Base-by-base conservation (phyloP, 2,329 filamentous ascomycete genomes). In the Chaetomium globosum region DNA sequence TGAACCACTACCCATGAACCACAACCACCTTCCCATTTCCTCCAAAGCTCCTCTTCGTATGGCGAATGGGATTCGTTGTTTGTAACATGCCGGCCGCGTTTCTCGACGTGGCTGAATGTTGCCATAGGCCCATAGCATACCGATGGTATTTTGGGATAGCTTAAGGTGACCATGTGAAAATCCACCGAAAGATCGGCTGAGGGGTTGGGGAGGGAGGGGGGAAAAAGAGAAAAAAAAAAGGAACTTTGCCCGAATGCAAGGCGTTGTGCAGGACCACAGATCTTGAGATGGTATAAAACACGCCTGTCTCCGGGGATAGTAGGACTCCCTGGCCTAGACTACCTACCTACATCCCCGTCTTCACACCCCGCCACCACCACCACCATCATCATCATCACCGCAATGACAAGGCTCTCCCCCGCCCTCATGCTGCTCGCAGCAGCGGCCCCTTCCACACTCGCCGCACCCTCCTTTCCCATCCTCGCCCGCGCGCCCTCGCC, bases 401-500 rank as follows among this genome's bases (percentile, higher is more conserved):
- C 52, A 49, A 67, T 65, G 65, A 48, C 49, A 4, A 23, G 19
- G 5, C 56, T 61, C 56, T 6, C n/a, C 61, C 49, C 23, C 55
- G 10, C 55, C 21, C 28, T 43, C 1, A 30, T 63, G 49, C 30
- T 63, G 16, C 56, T 64, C 31, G 46, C 31, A 7, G 21, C 49
- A 31, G 26, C 33, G 9, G 52, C 43, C 12, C 7, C 48, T 12
- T 26, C 7, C 26, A 7, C 23, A 5, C 49, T 28, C 26, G 51
- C 51, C 19, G 51, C 43, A 0, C 55, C 49, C 43, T 12, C 51
- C 10, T 13, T 43, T 5, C 39, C 26, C 53, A 23, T 64, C 52
- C 54, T 52, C 43, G 13, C 36, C 21, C 67, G 57, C 59, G 66
- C 68, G 12, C 16, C 63, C 12, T 66, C 53, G 39, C 71, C 70